Evolutionary conservation across 106 monocot species (phyloP).

Genomic region (Dendrobium chrysotoxum): DNA sequence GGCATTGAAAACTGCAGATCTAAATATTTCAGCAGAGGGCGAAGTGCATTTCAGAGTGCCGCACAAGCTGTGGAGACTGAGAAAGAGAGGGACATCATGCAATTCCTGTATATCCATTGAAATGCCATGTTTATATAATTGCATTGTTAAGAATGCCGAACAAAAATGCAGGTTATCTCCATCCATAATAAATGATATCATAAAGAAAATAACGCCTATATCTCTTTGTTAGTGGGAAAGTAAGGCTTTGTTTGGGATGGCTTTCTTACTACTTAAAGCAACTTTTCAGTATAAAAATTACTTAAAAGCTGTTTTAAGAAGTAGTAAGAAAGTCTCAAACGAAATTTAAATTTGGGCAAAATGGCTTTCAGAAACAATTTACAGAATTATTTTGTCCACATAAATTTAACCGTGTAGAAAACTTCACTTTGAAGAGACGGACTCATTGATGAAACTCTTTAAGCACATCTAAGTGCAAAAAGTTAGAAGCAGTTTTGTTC

Average conservation of each 20-base stretch:
- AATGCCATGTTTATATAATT: background rate
- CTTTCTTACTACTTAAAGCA: too few species aligned
- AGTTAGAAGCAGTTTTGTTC: background rate
- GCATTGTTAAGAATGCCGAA: constrained; percentile 5
- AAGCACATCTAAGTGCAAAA: background rate
- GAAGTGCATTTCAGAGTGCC: constrained; percentile 86
- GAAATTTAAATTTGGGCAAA: background rate
- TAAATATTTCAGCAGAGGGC: constrained; percentile 77
- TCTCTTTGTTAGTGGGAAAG: background rate
- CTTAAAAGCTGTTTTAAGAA: too few species aligned
- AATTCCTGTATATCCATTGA: constrained; percentile 50
- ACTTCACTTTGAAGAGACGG: background rate
- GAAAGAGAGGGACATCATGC: constrained; percentile 76
- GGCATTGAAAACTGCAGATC: constrained; percentile 88
- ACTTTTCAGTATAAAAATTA: too few species aligned
- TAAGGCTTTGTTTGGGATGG: background rate
- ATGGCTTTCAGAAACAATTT: background rate
- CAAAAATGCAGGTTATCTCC: background rate
- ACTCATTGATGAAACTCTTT: background rate
- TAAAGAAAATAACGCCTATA: background rate
- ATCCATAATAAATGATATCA: background rate
- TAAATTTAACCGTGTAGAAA: background rate
- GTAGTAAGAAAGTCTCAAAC: too few species aligned
- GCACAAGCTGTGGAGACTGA: constrained; percentile 84
- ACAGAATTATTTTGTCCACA: background rate